phyloP scores from a whole-genome alignment of 2,329 filamentous ascomycete species.

The Arthrobotrys pseudoclavata region DNA sequence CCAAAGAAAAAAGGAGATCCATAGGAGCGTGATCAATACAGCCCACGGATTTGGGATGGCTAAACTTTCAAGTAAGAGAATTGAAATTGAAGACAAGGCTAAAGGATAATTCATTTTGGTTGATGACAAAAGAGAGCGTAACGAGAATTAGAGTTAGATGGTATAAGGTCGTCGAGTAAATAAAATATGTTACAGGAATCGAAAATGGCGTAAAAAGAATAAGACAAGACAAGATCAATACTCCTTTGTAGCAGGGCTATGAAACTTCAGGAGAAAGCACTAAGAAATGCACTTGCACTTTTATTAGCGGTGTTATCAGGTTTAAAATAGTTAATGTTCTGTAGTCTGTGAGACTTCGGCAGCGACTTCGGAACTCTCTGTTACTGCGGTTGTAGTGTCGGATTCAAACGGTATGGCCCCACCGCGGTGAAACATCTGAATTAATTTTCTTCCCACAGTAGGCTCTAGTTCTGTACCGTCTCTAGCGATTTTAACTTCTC shows the following conservation, averaged over 20 bases:
- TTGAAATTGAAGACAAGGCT: conserved; percentile 4
- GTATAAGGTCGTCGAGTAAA: conserved; percentile 18
- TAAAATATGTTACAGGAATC: conserved; percentile 54
- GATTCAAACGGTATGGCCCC: conserved; percentile 57
- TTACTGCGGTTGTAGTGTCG: conserved; percentile 13
- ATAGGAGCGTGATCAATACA: conserved; percentile 15
- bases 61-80: conserved; percentile 24
- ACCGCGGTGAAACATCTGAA: conserved; percentile 81
- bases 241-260: conserved; percentile 22
- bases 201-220: conserved; percentile 23
- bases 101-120: conserved; percentile 7
- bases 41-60: conserved; percentile 30
- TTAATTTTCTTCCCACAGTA: conserved; percentile 79
- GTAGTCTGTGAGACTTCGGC: conserved; percentile 14
- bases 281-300: conserved; percentile 13
- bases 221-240: not conserved
- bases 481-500: conserved; percentile 94
- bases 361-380: conserved; percentile 9
- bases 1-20: conserved; percentile 35
- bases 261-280: conserved; percentile 17
- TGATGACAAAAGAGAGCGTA: conserved; percentile 17
- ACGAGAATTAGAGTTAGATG: conserved; percentile 39
- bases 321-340: conserved; percentile 24
- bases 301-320: not conserved
- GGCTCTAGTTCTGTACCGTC: conserved; percentile 95